A percentile compares a stretch with the other conserved stretches of the same genome.
Evolutionary conservation across 2,329 filamentous ascomycete genomes (phyloP).

Genomic region (Xylariales sp.): DNA sequence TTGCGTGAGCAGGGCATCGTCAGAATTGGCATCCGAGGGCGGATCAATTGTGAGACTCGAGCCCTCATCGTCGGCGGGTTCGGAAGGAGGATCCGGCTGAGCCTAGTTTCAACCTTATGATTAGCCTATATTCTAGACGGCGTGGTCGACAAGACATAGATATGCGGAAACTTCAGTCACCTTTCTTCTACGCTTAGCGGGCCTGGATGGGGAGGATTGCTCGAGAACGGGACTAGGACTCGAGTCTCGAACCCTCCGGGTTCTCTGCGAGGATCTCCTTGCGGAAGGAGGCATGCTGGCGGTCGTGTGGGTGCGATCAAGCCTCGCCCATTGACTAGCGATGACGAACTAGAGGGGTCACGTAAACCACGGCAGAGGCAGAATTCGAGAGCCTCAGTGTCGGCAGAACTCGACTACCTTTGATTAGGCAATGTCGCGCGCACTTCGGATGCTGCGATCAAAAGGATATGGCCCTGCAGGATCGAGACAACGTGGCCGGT

Average conservation of each 20-base stretch:
- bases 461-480: too few relatives aligned
- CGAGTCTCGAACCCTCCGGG: conserved; percentile 26
- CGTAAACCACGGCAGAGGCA: too few relatives aligned
- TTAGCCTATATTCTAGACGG: too few relatives aligned
- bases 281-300: conserved; percentile 32
- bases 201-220: conserved; percentile 55
- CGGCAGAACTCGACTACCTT: too few relatives aligned
- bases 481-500: too few relatives aligned
- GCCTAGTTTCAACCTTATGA: too few relatives aligned
- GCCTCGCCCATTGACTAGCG: conserved; percentile 4
- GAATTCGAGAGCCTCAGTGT: too few relatives aligned
- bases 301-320: background rate
- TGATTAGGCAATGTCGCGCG: too few relatives aligned
- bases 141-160: conserved; percentile 6
- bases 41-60: conserved; percentile 38
- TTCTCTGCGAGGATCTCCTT: conserved; percentile 30
- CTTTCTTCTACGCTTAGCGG: conserved; percentile 62
- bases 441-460: too few relatives aligned
- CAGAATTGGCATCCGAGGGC: conserved; percentile 12
- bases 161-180: conserved; percentile 27
- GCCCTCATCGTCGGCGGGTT: conserved; percentile 40
- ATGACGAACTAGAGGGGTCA: too few relatives aligned
- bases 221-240: conserved; percentile 31
- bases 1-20: conserved; percentile 52
- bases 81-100: conserved; percentile 30